phyloP scores from a whole-genome alignment of 2,329 filamentous ascomycete species.

The Berkeleyomyces basicola region DNA sequence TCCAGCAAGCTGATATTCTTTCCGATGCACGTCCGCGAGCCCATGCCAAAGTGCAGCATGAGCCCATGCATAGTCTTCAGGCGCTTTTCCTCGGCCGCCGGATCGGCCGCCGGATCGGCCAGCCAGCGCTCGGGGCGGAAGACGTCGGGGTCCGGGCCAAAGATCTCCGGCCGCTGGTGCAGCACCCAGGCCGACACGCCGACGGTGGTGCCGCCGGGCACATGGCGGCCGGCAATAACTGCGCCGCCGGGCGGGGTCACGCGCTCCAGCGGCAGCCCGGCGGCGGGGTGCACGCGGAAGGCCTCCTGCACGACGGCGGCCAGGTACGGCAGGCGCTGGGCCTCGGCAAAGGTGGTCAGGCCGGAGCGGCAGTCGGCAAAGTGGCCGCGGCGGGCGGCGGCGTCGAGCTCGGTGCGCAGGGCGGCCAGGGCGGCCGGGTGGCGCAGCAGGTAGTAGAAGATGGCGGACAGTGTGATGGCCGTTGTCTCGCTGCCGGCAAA shows the following conservation, averaged over 20 bases:
- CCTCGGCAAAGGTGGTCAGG: slow-evolving; percentile 52
- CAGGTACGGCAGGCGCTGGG: slow-evolving; percentile 55
- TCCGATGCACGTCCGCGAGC: slow-evolving; percentile 52
- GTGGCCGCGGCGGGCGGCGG: slow-evolving; percentile 32
- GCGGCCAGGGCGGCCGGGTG: slow-evolving; percentile 37
- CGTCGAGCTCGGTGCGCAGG: slow-evolving; percentile 46
- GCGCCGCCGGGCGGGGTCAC: slow-evolving; percentile 49
- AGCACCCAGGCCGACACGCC: slow-evolving; percentile 63
- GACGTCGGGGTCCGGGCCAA: slow-evolving; percentile 46
- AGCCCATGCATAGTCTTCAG: slow-evolving; percentile 49
- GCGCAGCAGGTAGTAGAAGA: slow-evolving; percentile 60
- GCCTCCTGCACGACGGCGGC: slow-evolving; percentile 65
- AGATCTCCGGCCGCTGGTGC: slow-evolving; percentile 42
- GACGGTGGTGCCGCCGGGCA: slow-evolving; percentile 56
- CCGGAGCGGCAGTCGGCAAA: slow-evolving; percentile 37
- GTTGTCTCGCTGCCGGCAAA: slow-evolving; percentile 68
- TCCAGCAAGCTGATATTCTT: slow-evolving; percentile 48
- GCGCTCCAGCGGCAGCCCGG: slow-evolving; percentile 56
- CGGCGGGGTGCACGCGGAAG: slow-evolving; percentile 59
- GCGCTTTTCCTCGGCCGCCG: slow-evolving; percentile 30
- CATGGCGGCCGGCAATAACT: slow-evolving; percentile 40
- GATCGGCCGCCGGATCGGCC: slow-evolving; percentile 24
- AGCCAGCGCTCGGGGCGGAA: slow-evolving; percentile 56
- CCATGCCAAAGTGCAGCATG: slow-evolving; percentile 62
- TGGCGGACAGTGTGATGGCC: slow-evolving; percentile 51